A percentile compares a stretch with the other conserved stretches of the same genome.
Conservation (phyloP, 352 stramenopile genomes). For the Pythium volutum region DNA sequence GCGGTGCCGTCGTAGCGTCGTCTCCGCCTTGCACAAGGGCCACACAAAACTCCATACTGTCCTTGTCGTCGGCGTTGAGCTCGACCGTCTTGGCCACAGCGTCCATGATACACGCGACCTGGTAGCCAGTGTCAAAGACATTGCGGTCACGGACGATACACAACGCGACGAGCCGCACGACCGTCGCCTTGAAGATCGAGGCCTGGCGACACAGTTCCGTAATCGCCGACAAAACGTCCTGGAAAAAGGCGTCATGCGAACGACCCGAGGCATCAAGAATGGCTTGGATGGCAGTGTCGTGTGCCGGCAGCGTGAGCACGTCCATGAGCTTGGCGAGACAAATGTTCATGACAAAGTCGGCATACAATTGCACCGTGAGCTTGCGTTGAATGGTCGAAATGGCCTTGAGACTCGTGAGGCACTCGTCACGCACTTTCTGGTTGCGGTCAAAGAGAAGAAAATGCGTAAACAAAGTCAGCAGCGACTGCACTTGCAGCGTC, state of each 20-base stretch:
- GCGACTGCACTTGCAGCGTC: conserved; percentile 47
- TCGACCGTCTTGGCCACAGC: conserved; percentile 81
- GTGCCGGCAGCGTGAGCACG: conserved; percentile 33
- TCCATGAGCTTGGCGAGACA: conserved; percentile 72
- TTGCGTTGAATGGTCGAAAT: conserved; percentile 68
- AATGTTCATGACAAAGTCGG: conserved; percentile 69
- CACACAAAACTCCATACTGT: conserved; percentile 83
- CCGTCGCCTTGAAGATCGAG: conserved; percentile 77
- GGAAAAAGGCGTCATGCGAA: conserved; percentile 58
- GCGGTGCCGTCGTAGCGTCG: conserved; percentile 21
- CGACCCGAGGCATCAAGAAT: conserved; percentile 53
- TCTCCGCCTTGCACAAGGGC: conserved; percentile 15
- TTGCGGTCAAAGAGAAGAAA: conserved; percentile 63
- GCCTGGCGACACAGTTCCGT: conserved; percentile 70
- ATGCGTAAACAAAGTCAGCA: conserved; percentile 76
- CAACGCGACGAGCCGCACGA: conserved; percentile 67
- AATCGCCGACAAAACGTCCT: conserved; percentile 66
- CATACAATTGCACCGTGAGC: conserved; percentile 56
- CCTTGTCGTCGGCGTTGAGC: conserved; percentile 62
- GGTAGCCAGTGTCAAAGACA: conserved; percentile 33
- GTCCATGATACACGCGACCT: conserved; percentile 53
- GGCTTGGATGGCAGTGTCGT: conserved; percentile 24
- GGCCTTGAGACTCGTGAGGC: conserved; percentile 60
- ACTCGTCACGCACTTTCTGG: conserved; percentile 63
- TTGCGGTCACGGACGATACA: conserved; percentile 29